phyloP scores from a whole-genome alignment of 75 land plant species.

The Cryptomeria japonica region DNA sequence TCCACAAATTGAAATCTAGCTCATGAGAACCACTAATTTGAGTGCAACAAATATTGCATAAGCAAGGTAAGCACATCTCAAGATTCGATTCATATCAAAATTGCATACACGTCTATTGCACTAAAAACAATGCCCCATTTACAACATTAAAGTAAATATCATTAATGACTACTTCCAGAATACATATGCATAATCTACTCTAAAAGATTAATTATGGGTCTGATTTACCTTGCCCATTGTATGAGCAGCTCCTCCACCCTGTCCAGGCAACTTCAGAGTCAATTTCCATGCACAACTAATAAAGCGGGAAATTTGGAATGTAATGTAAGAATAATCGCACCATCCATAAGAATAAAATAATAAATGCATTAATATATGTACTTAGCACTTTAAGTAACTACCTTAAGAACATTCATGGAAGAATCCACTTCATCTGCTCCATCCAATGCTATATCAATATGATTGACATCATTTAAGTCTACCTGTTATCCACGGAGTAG shows the following conservation, averaged over 20 bases:
- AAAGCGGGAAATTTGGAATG: background rate
- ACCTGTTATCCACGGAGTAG: conserved; percentile 23
- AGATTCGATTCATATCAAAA: background rate
- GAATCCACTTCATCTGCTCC: conserved; percentile 71
- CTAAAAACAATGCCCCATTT: background rate
- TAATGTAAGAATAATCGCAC: background rate
- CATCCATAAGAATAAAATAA: background rate
- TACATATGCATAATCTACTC: background rate
- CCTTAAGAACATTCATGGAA: conserved; percentile 57
- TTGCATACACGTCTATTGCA: background rate
- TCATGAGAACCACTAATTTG: background rate
- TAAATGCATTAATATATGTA: background rate
- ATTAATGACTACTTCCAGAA: background rate
- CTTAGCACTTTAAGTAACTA: background rate
- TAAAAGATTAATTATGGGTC: background rate
- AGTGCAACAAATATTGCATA: background rate
- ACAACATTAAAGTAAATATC: background rate
- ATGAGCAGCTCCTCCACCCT: conserved; percentile 75
- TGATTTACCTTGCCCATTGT: conserved; percentile 58
- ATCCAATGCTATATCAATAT: conserved; percentile 59
- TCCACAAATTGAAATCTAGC: background rate
- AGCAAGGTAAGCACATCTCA: conserved; percentile 1
- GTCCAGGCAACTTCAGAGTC: conserved; percentile 1
- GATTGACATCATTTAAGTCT: conserved; percentile 63
- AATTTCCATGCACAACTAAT: background rate